A percentile compares a stretch with the other conserved stretches of the same genome.
Conservation (phyloP, 2,329 filamentous ascomycete species). For the Botrytis byssoidea region DNA sequence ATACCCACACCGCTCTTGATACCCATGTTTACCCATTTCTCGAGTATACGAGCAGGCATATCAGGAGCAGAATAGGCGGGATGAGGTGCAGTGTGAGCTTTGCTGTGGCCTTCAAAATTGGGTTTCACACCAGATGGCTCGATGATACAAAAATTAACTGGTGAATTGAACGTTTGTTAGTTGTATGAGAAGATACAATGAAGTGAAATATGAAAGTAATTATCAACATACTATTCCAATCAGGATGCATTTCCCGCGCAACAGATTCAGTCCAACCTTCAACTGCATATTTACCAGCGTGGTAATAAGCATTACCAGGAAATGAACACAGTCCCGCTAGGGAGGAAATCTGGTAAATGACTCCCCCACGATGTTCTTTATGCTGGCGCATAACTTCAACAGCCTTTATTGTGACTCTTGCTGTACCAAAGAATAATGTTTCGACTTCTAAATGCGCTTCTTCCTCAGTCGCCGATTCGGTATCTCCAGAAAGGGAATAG, state of each 20-base stretch:
- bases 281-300: slow-evolving; percentile 45
- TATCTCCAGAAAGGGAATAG: slow-evolving; percentile 52
- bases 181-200: not conserved
- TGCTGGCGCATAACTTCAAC: slow-evolving; percentile 43
- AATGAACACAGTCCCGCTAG: slow-evolving; percentile 42
- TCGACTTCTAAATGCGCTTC: slow-evolving; percentile 43
- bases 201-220: not conserved
- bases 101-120: slow-evolving; percentile 43
- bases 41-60: slow-evolving; percentile 38
- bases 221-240: slow-evolving; percentile 39
- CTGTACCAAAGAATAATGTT: slow-evolving; percentile 47
- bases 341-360: slow-evolving; percentile 45
- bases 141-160: slow-evolving; percentile 44
- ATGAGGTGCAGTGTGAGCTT: slow-evolving; percentile 30
- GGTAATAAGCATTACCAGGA: slow-evolving; percentile 43
- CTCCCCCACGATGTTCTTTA: slow-evolving; percentile 39
- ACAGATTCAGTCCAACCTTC: slow-evolving; percentile 43
- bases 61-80: slow-evolving; percentile 35
- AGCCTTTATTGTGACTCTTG: slow-evolving; percentile 42
- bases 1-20: slow-evolving; percentile 27
- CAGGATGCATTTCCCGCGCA: slow-evolving; percentile 40
- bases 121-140: slow-evolving; percentile 46
- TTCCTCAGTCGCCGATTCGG: slow-evolving; percentile 46
- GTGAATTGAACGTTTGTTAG: too few species aligned
- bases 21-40: slow-evolving; percentile 28